These are phyloP conservation scores for Polyporus tsugae DNA, from an alignment of 1,284 basidiomycete genomes.

Conservation along the genomic window DNA sequence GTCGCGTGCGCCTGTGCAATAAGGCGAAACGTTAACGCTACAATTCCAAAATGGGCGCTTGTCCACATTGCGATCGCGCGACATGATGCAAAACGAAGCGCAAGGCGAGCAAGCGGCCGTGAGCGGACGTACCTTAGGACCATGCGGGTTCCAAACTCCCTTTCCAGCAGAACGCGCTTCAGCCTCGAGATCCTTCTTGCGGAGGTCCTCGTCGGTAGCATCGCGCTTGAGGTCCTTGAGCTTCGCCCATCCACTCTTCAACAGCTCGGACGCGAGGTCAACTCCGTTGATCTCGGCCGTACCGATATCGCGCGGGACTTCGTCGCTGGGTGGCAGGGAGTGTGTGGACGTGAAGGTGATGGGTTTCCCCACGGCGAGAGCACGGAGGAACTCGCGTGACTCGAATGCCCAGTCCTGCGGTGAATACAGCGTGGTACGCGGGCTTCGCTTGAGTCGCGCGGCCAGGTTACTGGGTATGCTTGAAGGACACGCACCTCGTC, in stretches of 20 bases:
- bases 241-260: conserved; percentile 91
- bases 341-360: conserved; percentile 82
- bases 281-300: conserved; percentile 72
- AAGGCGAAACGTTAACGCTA: background rate
- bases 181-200: conserved; percentile 76
- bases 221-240: conserved; percentile 88
- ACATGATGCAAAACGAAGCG: background rate
- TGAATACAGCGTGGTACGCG: background rate
- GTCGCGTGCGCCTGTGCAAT: conserved; percentile 70
- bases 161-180: conserved; percentile 82
- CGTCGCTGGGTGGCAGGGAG: conserved; percentile 74
- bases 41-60: conserved; percentile 4
- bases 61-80: background rate
- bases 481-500: conserved; percentile 75
- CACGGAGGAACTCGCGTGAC: conserved; percentile 91
- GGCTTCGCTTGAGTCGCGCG: background rate
- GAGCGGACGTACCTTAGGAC: conserved; percentile 65
- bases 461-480: background rate
- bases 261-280: conserved; percentile 82
- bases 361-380: conserved; percentile 89
- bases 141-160: conserved; percentile 91
- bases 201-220: conserved; percentile 80
- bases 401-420: conserved; percentile 89
- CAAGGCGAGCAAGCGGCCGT: background rate
- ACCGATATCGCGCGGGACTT: conserved; percentile 79